These are phyloP conservation scores for Rosa multiflora DNA, from an alignment of 306 rosid genomes.

Conservation along the genomic window DNA sequence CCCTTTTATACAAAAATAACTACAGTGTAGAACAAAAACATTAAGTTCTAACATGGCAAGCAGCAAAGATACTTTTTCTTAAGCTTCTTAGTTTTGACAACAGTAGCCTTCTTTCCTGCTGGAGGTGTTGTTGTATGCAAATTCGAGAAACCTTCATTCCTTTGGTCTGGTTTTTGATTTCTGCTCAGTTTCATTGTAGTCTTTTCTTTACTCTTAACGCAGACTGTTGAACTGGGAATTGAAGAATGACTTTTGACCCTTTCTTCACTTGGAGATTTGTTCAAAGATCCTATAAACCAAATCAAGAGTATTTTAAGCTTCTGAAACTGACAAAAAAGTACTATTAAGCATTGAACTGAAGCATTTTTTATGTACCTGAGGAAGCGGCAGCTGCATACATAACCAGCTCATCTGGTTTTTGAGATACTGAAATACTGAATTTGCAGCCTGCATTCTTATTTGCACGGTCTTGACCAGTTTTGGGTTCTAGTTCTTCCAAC, in stretches of 20 bases:
- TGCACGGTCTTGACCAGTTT: neutral
- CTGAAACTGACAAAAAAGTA: neutral
- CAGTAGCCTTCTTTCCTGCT: constrained; percentile 18
- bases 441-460: constrained; percentile 30
- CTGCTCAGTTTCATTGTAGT: constrained; percentile 1
- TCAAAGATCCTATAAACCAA: constrained; percentile 23
- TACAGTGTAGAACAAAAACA: neutral
- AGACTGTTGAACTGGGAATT: neutral
- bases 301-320: neutral
- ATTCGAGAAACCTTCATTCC: constrained; percentile 26
- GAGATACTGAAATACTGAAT: constrained; percentile 25
- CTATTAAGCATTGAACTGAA: neutral
- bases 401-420: constrained; percentile 26
- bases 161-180: constrained; percentile 7
- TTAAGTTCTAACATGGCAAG: constrained; percentile 29
- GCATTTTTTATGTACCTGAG: constrained; percentile 31
- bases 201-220: neutral
- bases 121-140: neutral
- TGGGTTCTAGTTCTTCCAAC: constrained; percentile 28
- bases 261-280: constrained; percentile 2
- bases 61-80: constrained; percentile 38
- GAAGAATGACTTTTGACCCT: neutral
- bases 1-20: neutral
- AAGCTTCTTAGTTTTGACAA: constrained; percentile 22
- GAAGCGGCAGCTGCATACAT: constrained; percentile 23